Evolutionary conservation across 345 rosid species (phyloP).

Genomic region (Salix purpurea): DNA sequence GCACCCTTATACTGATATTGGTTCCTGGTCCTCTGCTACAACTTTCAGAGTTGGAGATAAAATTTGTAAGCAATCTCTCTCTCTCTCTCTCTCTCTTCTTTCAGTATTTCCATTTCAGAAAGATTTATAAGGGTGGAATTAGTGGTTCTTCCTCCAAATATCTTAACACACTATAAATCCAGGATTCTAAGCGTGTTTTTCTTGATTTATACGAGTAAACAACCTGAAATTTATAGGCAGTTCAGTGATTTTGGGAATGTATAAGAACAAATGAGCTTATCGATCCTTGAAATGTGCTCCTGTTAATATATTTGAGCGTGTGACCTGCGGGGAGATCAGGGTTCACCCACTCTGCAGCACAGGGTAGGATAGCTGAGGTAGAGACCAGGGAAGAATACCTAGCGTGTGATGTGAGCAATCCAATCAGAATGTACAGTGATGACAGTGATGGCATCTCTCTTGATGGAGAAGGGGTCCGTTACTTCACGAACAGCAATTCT

Average conservation of each 20-base stretch:
- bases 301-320: not conserved
- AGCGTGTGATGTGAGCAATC: constrained; percentile 48
- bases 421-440: constrained; percentile 43
- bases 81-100: not conserved
- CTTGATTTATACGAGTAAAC: too few relatives aligned
- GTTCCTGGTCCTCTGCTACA: constrained; percentile 47
- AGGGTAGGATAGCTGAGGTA: constrained; percentile 49
- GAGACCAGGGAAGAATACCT: constrained; percentile 44
- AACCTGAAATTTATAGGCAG: not conserved
- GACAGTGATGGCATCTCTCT: constrained; percentile 41
- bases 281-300: not conserved
- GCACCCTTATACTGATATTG: constrained; percentile 39
- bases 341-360: constrained; percentile 51
- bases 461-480: constrained; percentile 41
- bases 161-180: not conserved
- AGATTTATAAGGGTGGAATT: not conserved
- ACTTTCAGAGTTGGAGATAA: constrained; percentile 55
- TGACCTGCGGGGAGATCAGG: constrained; percentile 22
- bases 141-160: too few relatives aligned
- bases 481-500: constrained; percentile 43
- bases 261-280: not conserved
- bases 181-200: too few relatives aligned
- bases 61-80: constrained; percentile 42
- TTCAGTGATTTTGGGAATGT: not conserved
- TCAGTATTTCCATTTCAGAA: not conserved